phyloP scores from a whole-genome alignment of 2,329 filamentous ascomycete species.

The Kalmusia sp. region DNA sequence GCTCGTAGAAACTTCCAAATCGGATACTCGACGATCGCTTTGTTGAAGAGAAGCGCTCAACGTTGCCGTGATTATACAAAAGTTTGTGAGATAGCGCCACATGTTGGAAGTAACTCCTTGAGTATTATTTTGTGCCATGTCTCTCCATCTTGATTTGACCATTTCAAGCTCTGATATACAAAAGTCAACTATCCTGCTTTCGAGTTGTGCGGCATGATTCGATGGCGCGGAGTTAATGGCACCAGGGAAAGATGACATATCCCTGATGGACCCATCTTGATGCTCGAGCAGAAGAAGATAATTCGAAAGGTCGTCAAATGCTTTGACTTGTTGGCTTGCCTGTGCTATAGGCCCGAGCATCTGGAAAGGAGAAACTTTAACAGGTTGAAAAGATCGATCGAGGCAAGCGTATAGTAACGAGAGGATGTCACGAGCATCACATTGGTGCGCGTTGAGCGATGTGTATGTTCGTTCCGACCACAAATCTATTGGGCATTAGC shows the following conservation, averaged over 20 bases:
- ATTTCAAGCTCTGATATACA: slow-evolving; percentile 54
- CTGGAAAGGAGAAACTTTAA: slow-evolving; percentile 34
- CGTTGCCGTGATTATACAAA: slow-evolving; percentile 54
- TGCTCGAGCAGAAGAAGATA: slow-evolving; percentile 57
- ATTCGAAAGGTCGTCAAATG: slow-evolving; percentile 51
- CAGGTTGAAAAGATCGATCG: slow-evolving; percentile 54
- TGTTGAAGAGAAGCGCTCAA: slow-evolving; percentile 24
- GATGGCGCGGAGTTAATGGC: slow-evolving; percentile 14
- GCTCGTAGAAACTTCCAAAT: slow-evolving; percentile 29
- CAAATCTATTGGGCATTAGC: slow-evolving; percentile 41
- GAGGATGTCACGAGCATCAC: slow-evolving; percentile 70
- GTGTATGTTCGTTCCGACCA: slow-evolving; percentile 70
- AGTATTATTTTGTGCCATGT: slow-evolving; percentile 50
- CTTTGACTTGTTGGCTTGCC: slow-evolving; percentile 51
- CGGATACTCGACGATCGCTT: slow-evolving; percentile 29
- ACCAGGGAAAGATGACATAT: slow-evolving; percentile 1
- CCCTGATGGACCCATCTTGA: slow-evolving; percentile 13
- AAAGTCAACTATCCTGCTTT: slow-evolving; percentile 52
- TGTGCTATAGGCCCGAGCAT: slow-evolving; percentile 52
- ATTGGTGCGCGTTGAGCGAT: slow-evolving; percentile 68
- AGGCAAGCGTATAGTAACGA: slow-evolving; percentile 74
- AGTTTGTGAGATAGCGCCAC: slow-evolving; percentile 57
- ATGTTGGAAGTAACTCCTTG: slow-evolving; percentile 58
- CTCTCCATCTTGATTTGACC: slow-evolving; percentile 53
- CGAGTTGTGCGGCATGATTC: slow-evolving; percentile 30